These are phyloP conservation scores for Macrolepiota fuliginosa DNA, from an alignment of 768 basidiomycete species.

Conservation along the genomic window DNA sequence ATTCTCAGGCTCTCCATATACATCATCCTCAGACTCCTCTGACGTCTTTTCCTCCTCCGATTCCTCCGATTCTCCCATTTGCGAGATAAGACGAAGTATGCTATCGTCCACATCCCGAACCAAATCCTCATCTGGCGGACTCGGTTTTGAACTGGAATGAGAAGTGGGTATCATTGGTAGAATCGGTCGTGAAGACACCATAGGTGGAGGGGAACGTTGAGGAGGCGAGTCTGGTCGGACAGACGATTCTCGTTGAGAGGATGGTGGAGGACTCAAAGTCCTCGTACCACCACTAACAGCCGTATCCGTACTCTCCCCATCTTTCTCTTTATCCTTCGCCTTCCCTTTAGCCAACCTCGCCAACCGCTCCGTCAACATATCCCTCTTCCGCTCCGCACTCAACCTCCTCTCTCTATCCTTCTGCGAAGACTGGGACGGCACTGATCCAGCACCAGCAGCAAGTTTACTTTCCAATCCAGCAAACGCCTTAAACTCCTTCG, in stretches of 20 bases:
- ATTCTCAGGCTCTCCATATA: slow-evolving; percentile 18
- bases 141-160: slow-evolving; percentile 17
- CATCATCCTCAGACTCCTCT: slow-evolving; percentile 19
- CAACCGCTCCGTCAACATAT: slow-evolving; percentile 41
- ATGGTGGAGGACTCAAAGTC: slow-evolving; percentile 5
- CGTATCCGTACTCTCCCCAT: slow-evolving; percentile 32
- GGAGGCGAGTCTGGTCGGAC: background rate
- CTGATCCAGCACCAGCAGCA: background rate
- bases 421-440: background rate
- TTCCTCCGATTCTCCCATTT: slow-evolving; percentile 32
- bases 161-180: too few relatives aligned
- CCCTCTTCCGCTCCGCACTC: slow-evolving; percentile 29
- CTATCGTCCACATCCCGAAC: slow-evolving; percentile 40
- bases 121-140: slow-evolving; percentile 40
- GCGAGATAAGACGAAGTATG: slow-evolving; percentile 38
- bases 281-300: slow-evolving; percentile 27
- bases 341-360: slow-evolving; percentile 34
- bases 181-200: background rate
- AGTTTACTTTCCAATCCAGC: background rate
- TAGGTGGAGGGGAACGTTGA: slow-evolving; percentile 6
- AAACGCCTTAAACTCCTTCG: slow-evolving; percentile 17
- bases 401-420: slow-evolving; percentile 12
- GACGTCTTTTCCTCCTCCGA: background rate
- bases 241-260: background rate
- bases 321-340: slow-evolving; percentile 30